phyloP scores from a whole-genome alignment of 1,139 yeast species.

The Blastobotrys apis region DNA sequence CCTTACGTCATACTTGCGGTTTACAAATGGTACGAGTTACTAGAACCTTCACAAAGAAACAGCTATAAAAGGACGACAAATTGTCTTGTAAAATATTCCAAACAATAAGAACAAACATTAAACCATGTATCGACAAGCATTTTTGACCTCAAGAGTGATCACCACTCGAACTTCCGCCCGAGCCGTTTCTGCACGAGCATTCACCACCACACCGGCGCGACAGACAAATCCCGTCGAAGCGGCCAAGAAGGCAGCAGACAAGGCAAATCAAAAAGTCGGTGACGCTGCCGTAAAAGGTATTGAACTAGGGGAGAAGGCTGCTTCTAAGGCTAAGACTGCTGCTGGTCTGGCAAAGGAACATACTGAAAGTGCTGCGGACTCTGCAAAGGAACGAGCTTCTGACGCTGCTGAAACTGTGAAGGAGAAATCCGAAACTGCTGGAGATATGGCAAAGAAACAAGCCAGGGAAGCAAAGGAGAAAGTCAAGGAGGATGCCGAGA shows the following conservation, averaged over 20 bases:
- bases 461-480: constrained; percentile 10
- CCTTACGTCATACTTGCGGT: constrained; percentile 10
- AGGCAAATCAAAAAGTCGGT: constrained; percentile 19
- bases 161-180: too few species aligned
- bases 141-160: too few species aligned
- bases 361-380: constrained; percentile 1
- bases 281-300: constrained; percentile 21
- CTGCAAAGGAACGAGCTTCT: constrained; percentile 5
- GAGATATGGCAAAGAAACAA: constrained; percentile 2
- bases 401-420: constrained; percentile 3
- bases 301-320: constrained; percentile 20
- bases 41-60: too few species aligned
- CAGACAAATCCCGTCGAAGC: constrained; percentile 13
- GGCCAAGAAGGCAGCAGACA: constrained; percentile 19
- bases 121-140: too few species aligned
- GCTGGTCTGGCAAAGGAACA: constrained; percentile 11
- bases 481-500: not conserved
- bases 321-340: constrained; percentile 16
- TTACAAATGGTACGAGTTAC: too few species aligned
- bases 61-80: too few species aligned
- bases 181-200: too few species aligned
- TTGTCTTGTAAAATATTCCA: too few species aligned
- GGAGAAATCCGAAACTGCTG: constrained; percentile 1
- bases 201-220: too few species aligned
- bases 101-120: too few species aligned